Evolutionary conservation across 345 rosid species (phyloP).

Genomic region (Toxicodendron radicans): DNA sequence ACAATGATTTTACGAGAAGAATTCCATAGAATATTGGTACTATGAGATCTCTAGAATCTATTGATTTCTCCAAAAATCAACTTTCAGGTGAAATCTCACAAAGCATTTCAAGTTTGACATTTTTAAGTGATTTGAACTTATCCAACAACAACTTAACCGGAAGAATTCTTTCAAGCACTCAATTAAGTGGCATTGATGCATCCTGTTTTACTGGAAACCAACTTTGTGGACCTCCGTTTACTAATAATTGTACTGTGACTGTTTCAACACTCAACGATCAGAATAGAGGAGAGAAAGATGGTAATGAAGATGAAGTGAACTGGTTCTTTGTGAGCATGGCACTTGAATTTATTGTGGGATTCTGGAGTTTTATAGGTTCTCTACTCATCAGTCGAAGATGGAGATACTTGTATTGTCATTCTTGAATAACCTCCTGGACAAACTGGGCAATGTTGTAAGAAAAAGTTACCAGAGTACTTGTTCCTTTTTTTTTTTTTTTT

Average conservation of each 20-base stretch:
- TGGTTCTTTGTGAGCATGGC: too few species aligned
- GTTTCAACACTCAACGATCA: too few species aligned
- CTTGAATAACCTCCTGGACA: too few species aligned
- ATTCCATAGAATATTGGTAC: constrained; percentile 2
- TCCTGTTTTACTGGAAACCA: not conserved
- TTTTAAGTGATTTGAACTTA: not conserved
- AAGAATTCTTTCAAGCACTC: constrained; percentile 18
- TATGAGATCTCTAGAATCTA: constrained; percentile 1
- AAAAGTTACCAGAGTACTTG: too few species aligned
- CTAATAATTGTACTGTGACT: not conserved
- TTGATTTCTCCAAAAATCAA: constrained; percentile 16
- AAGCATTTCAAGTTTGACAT: not conserved
- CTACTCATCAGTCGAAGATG: too few species aligned
- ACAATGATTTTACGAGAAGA: not conserved
- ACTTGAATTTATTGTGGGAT: too few species aligned
- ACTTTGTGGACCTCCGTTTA: not conserved
- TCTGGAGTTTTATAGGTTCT: too few species aligned
- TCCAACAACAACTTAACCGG: not conserved
- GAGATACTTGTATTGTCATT: too few species aligned
- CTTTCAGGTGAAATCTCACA: constrained; percentile 21
- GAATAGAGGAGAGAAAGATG: too few species aligned
- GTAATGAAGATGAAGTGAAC: too few species aligned
- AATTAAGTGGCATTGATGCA: not conserved
- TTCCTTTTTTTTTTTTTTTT: too few species aligned
- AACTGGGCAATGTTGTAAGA: too few species aligned